These are phyloP conservation scores for Lactarius sanguifluus DNA, from an alignment of 768 basidiomycete genomes.

Conservation along the genomic window DNA sequence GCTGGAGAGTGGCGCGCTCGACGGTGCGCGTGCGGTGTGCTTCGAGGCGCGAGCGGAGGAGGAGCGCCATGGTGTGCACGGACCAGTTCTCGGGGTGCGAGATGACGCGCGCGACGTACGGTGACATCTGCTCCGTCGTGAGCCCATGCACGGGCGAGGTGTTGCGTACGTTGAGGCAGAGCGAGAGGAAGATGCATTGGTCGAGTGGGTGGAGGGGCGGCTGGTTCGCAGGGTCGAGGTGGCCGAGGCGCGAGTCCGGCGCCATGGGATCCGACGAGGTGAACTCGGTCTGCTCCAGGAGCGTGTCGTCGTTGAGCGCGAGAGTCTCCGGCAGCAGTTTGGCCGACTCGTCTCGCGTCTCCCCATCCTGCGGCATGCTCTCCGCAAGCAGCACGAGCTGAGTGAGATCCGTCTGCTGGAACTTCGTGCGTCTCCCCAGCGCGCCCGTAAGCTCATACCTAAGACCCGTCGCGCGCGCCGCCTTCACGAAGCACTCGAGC, in stretches of 20 bases:
- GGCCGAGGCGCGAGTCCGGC: constrained; percentile 49
- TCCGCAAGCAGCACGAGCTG: constrained; percentile 95
- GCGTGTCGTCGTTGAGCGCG: constrained; percentile 89
- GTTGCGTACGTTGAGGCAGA: constrained; percentile 89
- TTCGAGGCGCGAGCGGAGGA: constrained; percentile 91
- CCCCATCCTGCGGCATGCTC: constrained; percentile 46
- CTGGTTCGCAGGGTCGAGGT: constrained; percentile 81
- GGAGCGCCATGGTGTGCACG: constrained; percentile 92
- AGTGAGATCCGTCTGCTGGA: constrained; percentile 78
- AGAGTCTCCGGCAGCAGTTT: constrained; percentile 69
- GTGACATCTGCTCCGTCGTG: constrained; percentile 87
- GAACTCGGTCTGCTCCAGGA: constrained; percentile 92
- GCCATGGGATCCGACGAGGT: constrained; percentile 65
- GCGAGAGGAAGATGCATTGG: constrained; percentile 86
- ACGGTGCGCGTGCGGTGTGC: constrained; percentile 86
- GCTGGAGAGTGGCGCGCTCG: constrained; percentile 88
- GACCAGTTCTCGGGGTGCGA: constrained; percentile 93
- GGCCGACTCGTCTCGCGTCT: constrained; percentile 10
- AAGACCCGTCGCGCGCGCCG: constrained; percentile 73
- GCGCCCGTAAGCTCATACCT: constrained; percentile 92
- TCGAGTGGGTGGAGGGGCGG: constrained; percentile 90
- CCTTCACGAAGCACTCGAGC: constrained; percentile 71
- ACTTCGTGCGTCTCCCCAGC: constrained; percentile 91
- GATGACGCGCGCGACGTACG: constrained; percentile 88
- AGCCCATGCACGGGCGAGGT: constrained; percentile 88